Evolutionary conservation across 208 protist species (phyloP).

Genomic region (Trichomonas vaginalis): DNA sequence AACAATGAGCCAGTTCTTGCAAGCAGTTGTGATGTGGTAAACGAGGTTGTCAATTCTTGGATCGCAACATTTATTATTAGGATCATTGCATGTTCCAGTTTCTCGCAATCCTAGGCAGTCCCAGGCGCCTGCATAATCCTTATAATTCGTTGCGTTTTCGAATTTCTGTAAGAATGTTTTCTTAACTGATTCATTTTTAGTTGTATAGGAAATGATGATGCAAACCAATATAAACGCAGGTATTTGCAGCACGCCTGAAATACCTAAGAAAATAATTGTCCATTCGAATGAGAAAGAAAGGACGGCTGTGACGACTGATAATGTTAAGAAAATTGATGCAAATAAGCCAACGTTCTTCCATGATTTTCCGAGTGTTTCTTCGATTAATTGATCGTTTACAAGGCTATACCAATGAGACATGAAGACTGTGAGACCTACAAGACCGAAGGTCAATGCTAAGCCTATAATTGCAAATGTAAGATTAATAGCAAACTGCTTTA

Average conservation of each 20-base stretch:
- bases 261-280: neutral
- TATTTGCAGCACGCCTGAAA: neutral
- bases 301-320: neutral
- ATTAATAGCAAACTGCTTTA: neutral
- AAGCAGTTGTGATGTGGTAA: neutral
- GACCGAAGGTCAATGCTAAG: neutral
- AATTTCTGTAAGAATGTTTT: neutral
- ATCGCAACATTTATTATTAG: neutral
- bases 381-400: neutral
- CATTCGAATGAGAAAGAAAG: neutral
- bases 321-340: neutral
- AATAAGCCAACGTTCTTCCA: neutral
- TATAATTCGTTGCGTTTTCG: neutral
- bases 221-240: neutral
- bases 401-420: neutral
- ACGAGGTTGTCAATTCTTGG: neutral
- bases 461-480: neutral
- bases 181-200: neutral
- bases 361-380: neutral
- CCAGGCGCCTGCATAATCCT: neutral
- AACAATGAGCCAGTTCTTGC: neutral
- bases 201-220: neutral
- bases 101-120: too few relatives aligned
- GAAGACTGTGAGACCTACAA: neutral
- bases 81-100: neutral